These are phyloP conservation scores for Paramecium bursaria DNA, from an alignment of 73 alveolate genomes.

Conservation along the genomic window DNA sequence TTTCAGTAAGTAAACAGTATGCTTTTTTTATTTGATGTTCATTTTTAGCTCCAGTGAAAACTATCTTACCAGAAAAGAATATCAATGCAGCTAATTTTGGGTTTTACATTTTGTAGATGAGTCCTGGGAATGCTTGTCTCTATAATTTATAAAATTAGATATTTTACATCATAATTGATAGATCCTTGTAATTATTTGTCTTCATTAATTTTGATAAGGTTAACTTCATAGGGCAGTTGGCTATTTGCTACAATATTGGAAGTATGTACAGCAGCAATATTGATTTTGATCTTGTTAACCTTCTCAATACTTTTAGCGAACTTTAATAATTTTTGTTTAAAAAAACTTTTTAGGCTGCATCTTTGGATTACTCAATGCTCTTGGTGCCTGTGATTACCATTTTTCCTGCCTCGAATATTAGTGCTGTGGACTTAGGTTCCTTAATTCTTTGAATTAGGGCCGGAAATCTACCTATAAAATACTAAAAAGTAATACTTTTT, in stretches of 20 bases:
- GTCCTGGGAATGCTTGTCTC: constrained; percentile 88
- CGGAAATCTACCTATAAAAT: constrained; percentile 62
- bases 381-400: constrained; percentile 69
- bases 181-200: constrained; percentile 42
- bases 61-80: constrained; percentile 89
- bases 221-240: constrained; percentile 51
- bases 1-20: constrained; percentile 54
- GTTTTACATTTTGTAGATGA: constrained; percentile 80
- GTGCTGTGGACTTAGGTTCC: constrained; percentile 68
- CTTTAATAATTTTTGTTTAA: constrained; percentile 41
- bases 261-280: constrained; percentile 27
- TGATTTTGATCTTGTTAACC: constrained; percentile 22
- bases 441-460: constrained; percentile 66
- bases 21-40: constrained; percentile 82
- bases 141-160: not conserved
- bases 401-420: constrained; percentile 66
- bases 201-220: constrained; percentile 35
- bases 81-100: constrained; percentile 85
- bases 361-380: constrained; percentile 39
- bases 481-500: constrained; percentile 18
- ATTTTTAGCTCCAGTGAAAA: constrained; percentile 88
- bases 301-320: constrained; percentile 45
- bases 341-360: constrained; percentile 63
- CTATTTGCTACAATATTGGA: constrained; percentile 59
- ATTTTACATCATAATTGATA: constrained; percentile 35